Evolutionary conservation across 768 basidiomycete genomes (phyloP).

Genomic region (Mycena albidolilacea): DNA sequence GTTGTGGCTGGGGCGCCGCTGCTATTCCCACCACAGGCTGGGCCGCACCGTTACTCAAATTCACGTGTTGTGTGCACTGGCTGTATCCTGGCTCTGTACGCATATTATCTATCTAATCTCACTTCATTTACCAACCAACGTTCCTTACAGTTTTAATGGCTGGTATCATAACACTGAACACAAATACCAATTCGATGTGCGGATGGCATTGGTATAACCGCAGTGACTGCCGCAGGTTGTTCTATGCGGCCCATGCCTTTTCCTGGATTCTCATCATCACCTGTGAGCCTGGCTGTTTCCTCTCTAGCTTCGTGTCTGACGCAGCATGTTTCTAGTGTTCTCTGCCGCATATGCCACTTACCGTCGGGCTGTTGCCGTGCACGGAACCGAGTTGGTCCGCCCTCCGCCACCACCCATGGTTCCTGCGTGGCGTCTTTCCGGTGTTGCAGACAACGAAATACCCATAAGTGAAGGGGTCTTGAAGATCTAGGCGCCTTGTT

Average conservation of each 20-base stretch:
- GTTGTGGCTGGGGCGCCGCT: slow-evolving; percentile 12
- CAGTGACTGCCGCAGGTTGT: slow-evolving; percentile 10
- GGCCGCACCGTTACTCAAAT: slow-evolving; percentile 27
- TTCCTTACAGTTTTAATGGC: slow-evolving; percentile 15
- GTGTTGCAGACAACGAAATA: slow-evolving; percentile 8
- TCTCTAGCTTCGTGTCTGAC: not conserved
- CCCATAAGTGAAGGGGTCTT: not conserved
- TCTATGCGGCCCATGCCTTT: slow-evolving; percentile 18
- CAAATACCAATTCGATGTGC: not conserved
- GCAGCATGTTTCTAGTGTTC: slow-evolving; percentile 13
- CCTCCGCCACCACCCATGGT: not conserved
- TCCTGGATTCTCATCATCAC: slow-evolving; percentile 26
- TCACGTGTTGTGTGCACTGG: slow-evolving; percentile 12
- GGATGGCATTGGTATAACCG: not conserved
- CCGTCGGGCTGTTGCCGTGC: slow-evolving; percentile 19
- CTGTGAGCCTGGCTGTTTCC: not conserved
- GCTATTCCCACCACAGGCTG: not conserved
- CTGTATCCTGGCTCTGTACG: slow-evolving; percentile 27
- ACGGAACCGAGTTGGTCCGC: slow-evolving; percentile 17
- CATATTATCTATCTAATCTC: not conserved
- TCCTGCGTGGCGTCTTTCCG: slow-evolving; percentile 18
- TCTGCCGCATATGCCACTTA: slow-evolving; percentile 27
- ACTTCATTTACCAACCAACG: not conserved
- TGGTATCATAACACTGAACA: not conserved
- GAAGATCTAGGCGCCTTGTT: slow-evolving; percentile 16